Evolutionary conservation across 2,329 filamentous ascomycete species (phyloP).

Genomic region (Penicillium sp.): DNA sequence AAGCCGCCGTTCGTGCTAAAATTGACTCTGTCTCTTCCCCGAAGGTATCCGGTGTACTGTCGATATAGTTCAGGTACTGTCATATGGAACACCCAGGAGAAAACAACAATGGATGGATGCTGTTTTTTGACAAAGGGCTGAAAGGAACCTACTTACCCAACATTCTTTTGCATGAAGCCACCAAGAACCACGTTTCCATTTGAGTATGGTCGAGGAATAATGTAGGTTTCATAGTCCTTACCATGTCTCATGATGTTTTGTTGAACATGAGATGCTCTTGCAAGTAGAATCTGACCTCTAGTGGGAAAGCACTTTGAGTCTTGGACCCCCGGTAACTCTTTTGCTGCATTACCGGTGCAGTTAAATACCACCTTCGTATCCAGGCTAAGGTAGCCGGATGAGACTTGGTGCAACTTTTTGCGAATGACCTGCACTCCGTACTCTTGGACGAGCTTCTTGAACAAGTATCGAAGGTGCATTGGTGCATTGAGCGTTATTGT

Average conservation of each 20-base stretch:
- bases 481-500: conserved; percentile 41
- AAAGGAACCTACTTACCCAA: conserved; percentile 10
- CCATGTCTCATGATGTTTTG: conserved; percentile 43
- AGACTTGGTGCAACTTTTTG: not conserved
- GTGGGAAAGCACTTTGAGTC: conserved; percentile 44
- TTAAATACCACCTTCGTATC: conserved; percentile 6
- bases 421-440: conserved; percentile 4
- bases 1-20: conserved; percentile 32
- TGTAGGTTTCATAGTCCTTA: conserved; percentile 42
- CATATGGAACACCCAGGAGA: not conserved
- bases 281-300: conserved; percentile 41
- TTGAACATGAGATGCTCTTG: conserved; percentile 32
- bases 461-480: conserved; percentile 33
- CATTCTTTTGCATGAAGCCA: conserved; percentile 33
- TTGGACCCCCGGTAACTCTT: conserved; percentile 35
- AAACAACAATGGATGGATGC: not conserved
- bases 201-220: conserved; percentile 39
- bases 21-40: conserved; percentile 39
- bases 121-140: not conserved
- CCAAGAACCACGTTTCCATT: conserved; percentile 40
- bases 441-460: conserved; percentile 19
- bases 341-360: conserved; percentile 35
- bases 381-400: conserved; percentile 2
- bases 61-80: conserved; percentile 15
- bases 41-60: conserved; percentile 35